Evolutionary conservation across 805 yeast species (phyloP), one percentile per base, ranked within the genome.

Genomic region (Pichia heedii): DNA sequence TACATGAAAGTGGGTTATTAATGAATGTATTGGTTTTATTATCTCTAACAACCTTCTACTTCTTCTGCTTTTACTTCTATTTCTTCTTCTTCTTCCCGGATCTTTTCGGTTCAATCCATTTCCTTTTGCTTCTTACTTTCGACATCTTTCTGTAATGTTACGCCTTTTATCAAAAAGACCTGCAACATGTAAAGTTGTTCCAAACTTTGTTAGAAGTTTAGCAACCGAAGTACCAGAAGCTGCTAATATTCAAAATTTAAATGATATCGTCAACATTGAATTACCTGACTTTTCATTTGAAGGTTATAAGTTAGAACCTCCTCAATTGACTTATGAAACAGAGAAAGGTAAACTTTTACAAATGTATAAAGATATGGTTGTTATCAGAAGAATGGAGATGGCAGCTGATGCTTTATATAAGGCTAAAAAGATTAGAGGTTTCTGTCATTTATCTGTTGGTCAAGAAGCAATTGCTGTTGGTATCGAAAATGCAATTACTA

Each of bases 381-480:
- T 82, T 54, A 80, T 90, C 63, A 81, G 95, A 76, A 84, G 98
- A 70, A 81, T 93, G 93, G 98, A 93, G 73, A 90, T 93, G 96
- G 95, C 96, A 35, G 80, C 97, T 49, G 98, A 93, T 65, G 97
- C 97, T 27, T 73, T 93, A 52, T 93, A 93, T 76, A 93, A 93
- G 74, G 96, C 97, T 59, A 93, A 93, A 76, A 88, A 90, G 72
- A 89, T 93, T 61, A 80, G 97, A 74, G 98, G 98, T 57, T 93
- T 93, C 81, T 93, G 98, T 71, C 98, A 93, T 69, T 78, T 93
- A 72, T 85, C 96, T 13, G 88, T 86, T 51, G 98, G 98, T 61
- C 98, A 93, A 73, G 98, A 93, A 73, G 98, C 98, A 51, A 79
- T 93, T 68, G 96, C 98, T 50, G 97, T 90, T 50, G 98, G 98